These are phyloP conservation scores for Umbelopsis isabellina DNA, from an alignment of 192 early-diverging fungal genomes.

Conservation along the genomic window DNA sequence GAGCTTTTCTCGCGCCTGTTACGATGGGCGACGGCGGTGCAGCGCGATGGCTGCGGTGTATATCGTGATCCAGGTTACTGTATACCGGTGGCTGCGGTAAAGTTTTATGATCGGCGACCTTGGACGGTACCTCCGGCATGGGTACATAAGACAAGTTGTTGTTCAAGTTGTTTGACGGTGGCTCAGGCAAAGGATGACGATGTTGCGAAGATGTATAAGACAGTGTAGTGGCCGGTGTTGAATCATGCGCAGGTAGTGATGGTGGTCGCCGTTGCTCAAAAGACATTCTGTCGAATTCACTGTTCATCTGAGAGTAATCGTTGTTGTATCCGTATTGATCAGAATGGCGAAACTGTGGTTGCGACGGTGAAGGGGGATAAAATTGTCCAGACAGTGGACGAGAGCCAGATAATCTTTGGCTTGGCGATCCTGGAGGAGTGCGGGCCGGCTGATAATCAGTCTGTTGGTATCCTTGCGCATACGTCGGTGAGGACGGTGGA, in stretches of 20 bases:
- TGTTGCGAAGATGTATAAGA: background rate
- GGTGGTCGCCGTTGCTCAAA: conserved; percentile 1
- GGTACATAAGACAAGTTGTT: background rate
- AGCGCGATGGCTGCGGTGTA: background rate
- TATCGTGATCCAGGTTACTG: background rate
- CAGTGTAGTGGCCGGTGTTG: background rate
- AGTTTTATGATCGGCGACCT: background rate
- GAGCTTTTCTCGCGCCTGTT: background rate
- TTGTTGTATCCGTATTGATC: background rate
- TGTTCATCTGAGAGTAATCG: background rate
- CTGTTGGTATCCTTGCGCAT: background rate
- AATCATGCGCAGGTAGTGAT: background rate
- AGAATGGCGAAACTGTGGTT: conserved; percentile 2
- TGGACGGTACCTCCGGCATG: background rate
- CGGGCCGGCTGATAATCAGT: conserved; percentile 2
- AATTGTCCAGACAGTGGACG: conserved; percentile 11
- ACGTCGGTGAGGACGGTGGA: background rate
- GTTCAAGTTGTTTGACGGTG: background rate
- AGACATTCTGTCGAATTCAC: background rate
- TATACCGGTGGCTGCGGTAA: background rate
- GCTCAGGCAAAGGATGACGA: conserved; percentile 6
- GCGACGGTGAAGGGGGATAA: conserved; percentile 2
- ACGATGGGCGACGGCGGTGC: conserved; percentile 12
- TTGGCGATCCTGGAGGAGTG: conserved; percentile 4
- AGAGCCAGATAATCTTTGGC: background rate